These are phyloP conservation scores for Yamadazyma laniorum DNA, from an alignment of 805 yeast genomes.

Conservation along the genomic window DNA sequence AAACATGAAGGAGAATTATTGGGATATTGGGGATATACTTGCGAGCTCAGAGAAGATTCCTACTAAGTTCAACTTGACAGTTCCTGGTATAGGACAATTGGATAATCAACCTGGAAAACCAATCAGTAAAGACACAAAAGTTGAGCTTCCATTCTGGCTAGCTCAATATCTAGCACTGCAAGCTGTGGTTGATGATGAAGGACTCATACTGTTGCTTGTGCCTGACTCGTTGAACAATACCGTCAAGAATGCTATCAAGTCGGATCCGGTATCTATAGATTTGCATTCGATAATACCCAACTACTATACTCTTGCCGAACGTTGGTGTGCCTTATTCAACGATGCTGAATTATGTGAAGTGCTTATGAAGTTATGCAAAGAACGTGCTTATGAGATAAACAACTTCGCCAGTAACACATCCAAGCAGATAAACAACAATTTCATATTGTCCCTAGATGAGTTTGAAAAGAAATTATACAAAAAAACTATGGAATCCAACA, in stretches of 20 bases:
- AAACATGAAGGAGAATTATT: slow-evolving; percentile 39
- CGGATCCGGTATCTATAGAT: slow-evolving; percentile 67
- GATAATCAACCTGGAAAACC: slow-evolving; percentile 73
- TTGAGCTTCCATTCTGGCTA: slow-evolving; percentile 87
- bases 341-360: slow-evolving; percentile 61
- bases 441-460: slow-evolving; percentile 69
- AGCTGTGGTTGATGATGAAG: slow-evolving; percentile 29
- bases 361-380: slow-evolving; percentile 49
- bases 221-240: slow-evolving; percentile 68
- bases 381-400: slow-evolving; percentile 68
- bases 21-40: slow-evolving; percentile 73
- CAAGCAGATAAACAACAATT: slow-evolving; percentile 48
- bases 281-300: slow-evolving; percentile 62
- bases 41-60: slow-evolving; percentile 76
- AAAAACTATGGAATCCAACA: slow-evolving; percentile 48
- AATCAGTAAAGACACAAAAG: slow-evolving; percentile 55
- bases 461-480: slow-evolving; percentile 65
- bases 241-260: slow-evolving; percentile 78
- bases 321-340: slow-evolving; percentile 73
- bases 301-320: slow-evolving; percentile 66
- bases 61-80: slow-evolving; percentile 69
- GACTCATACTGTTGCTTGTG: slow-evolving; percentile 60
- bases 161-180: slow-evolving; percentile 69
- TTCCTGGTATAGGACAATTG: slow-evolving; percentile 85
- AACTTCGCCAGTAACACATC: slow-evolving; percentile 60